phyloP scores from a whole-genome alignment of 768 basidiomycete genomes.

The Coprinellus micaceus region DNA sequence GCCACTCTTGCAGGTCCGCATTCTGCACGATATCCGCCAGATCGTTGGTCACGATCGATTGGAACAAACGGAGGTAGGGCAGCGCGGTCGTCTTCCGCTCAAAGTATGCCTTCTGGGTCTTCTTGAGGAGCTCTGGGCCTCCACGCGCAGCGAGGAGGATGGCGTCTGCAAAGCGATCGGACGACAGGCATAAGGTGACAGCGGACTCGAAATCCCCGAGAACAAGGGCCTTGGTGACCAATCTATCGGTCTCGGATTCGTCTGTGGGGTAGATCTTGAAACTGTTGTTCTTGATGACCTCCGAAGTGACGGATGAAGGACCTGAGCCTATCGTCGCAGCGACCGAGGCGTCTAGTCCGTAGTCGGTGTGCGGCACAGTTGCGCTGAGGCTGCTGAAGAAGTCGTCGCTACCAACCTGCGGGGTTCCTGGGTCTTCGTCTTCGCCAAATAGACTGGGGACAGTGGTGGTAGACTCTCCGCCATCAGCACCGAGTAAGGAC shows the following conservation, averaged over 20 bases:
- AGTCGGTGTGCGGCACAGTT: conserved; percentile 79
- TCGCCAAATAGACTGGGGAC: conserved; percentile 88
- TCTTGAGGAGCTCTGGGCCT: conserved; percentile 78
- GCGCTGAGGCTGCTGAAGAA: conserved; percentile 77
- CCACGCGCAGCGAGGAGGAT: conserved; percentile 91
- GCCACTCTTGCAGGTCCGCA: conserved; percentile 92
- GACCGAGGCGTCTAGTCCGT: conserved; percentile 82
- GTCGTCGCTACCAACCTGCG: conserved; percentile 68
- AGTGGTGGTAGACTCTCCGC: conserved; percentile 73
- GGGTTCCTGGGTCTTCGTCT: conserved; percentile 59
- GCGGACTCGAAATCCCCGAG: conserved; percentile 94
- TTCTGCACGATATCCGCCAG: conserved; percentile 93
- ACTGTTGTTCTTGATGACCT: conserved; percentile 68
- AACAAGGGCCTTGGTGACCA: conserved; percentile 91
- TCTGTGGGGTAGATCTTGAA: conserved; percentile 90
- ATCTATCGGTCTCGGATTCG: conserved; percentile 81
- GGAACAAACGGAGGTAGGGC: conserved; percentile 91
- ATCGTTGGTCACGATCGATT: conserved; percentile 90
- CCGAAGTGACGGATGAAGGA: conserved; percentile 76
- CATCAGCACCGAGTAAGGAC: conserved; percentile 56
- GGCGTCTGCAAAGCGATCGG: conserved; percentile 90
- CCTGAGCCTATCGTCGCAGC: conserved; percentile 94
- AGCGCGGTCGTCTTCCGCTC: conserved; percentile 68
- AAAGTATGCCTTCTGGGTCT: conserved; percentile 93
- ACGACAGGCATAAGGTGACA: conserved; percentile 85